Evolutionary conservation across 2,329 filamentous ascomycete genomes (phyloP), one percentile per base, ranked within the genome.

Genomic region (Trichoderma afroharzianum): DNA sequence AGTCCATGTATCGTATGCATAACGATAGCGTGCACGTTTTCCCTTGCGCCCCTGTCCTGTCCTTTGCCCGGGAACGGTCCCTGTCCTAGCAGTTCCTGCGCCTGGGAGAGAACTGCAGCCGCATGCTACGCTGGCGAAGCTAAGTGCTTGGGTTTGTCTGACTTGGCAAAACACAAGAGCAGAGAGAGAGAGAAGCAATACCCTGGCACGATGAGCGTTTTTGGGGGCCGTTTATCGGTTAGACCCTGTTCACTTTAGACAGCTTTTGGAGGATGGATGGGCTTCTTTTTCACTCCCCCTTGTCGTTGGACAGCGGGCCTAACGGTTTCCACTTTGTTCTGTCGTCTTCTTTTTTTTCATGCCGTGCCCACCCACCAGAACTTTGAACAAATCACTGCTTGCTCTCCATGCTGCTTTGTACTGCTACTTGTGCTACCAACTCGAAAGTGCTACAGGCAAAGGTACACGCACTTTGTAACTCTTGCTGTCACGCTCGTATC

Each of bases 1-100:
- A 70, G 68, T 63, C 58, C 47, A 43, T 70, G 59, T 63, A 63
- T 70, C 59, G 68, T 69, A 69, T 69, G 68, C 68, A 70, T 70
- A 63, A 63, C 43, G 68, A 70, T 70, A 63, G 68, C 68, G 68
- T 59, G 68, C 58, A 63, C 68, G 59, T 70, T 70, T 70, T 62
- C 18, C 30, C 36, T 63, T 59, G 26, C 43, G 32, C 14, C 68
- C 58, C 68, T 57, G n/a, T 47, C 26, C 21, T 33, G 15, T 36
- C 33, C 15, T 63, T 55, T n/a, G 33, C 32, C 32, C 36, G 32
- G 64, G 64, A 68, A 53, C 63, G 26, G 39, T 66, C 21, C 43
- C 18, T 36, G 21, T 67, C 53, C 21, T 28, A 66, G 50, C 30
- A 61, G 66, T 69, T 69, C 66, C 66, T 69, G 66, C 66, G 57